Evolutionary conservation across 441 rosid genomes (phyloP).

Genomic region (Populus trichocarpa): DNA sequence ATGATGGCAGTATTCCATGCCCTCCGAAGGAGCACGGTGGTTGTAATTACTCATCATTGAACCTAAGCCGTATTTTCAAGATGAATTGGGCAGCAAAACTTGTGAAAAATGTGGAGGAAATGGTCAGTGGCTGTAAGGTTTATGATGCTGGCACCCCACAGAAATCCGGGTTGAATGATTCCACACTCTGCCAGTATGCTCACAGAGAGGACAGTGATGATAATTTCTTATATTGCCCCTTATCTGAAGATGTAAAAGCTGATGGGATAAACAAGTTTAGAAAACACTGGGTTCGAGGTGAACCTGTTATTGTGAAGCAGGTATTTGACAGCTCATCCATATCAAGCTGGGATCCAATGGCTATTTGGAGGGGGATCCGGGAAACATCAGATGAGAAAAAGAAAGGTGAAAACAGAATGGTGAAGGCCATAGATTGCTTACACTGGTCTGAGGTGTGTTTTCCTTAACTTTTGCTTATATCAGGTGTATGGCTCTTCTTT

Average conservation of each 20-base stretch:
- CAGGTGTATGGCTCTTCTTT: slow-evolving; percentile 15
- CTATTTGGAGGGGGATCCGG: slow-evolving; percentile 67
- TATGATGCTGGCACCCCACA: slow-evolving; percentile 28
- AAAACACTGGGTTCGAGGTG: slow-evolving; percentile 74
- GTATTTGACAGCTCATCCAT: slow-evolving; percentile 57
- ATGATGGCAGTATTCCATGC: slow-evolving; percentile 84
- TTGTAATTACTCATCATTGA: slow-evolving; percentile 62
- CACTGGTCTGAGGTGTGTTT: slow-evolving; percentile 68
- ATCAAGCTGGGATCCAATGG: slow-evolving; percentile 77
- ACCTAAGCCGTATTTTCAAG: slow-evolving; percentile 81
- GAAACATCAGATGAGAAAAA: slow-evolving; percentile 70
- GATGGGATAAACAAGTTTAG: slow-evolving; percentile 63
- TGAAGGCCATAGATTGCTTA: slow-evolving; percentile 75
- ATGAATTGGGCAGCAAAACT: slow-evolving; percentile 98
- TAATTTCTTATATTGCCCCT: slow-evolving; percentile 62
- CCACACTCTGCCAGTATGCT: slow-evolving; percentile 43
- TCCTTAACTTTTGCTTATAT: slow-evolving; percentile 9
- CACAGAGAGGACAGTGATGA: slow-evolving; percentile 52
- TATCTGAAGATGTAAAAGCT: slow-evolving; percentile 47
- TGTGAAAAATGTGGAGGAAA: slow-evolving; percentile 90
- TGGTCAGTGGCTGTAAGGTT: slow-evolving; percentile 84
- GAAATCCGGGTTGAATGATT: slow-evolving; percentile 31
- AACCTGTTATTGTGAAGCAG: slow-evolving; percentile 65
- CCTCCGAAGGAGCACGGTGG: slow-evolving; percentile 85
- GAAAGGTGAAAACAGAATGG: slow-evolving; percentile 57